Conservation (phyloP, 176 grass and related monocot genomes). For the Aechmea fasciata region DNA sequence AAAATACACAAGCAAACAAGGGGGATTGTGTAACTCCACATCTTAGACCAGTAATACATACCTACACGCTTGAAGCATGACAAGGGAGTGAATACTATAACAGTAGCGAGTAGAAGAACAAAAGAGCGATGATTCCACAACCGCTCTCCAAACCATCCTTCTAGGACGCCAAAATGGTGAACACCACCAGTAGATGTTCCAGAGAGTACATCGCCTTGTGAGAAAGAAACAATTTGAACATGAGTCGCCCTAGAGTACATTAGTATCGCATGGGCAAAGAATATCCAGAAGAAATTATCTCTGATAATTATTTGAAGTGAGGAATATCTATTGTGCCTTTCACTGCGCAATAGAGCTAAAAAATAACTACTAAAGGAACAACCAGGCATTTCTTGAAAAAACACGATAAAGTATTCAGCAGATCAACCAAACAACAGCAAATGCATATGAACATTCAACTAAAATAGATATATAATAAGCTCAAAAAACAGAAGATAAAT, state of each 20-base stretch:
- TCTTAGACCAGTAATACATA: slow-evolving; percentile 14
- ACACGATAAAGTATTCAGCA: neutral
- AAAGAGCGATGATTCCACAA: slow-evolving; percentile 91
- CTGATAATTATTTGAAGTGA: neutral
- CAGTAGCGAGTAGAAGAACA: slow-evolving; percentile 52
- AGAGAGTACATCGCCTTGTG: slow-evolving; percentile 75
- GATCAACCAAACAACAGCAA: neutral
- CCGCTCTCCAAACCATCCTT: slow-evolving; percentile 84
- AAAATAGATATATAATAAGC: neutral
- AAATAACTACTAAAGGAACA: neutral
- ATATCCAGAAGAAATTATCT: slow-evolving; percentile 2
- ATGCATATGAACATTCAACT: neutral
- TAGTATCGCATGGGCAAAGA: neutral
- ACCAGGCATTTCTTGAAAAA: too few species aligned
- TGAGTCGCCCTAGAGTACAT: slow-evolving; percentile 1
- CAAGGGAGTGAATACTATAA: slow-evolving; percentile 63
- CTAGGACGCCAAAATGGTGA: slow-evolving; percentile 75
- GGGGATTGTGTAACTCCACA: too few species aligned
- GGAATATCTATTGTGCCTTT: neutral
- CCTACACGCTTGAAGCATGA: slow-evolving; percentile 80
- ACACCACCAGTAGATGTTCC: slow-evolving; percentile 58
- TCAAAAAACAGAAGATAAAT: neutral
- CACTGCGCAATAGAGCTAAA: neutral
- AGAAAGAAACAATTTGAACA: neutral
- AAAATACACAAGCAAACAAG: too few species aligned